Conservation (phyloP, 768 basidiomycete species). For the Tulasnella sp. region DNA sequence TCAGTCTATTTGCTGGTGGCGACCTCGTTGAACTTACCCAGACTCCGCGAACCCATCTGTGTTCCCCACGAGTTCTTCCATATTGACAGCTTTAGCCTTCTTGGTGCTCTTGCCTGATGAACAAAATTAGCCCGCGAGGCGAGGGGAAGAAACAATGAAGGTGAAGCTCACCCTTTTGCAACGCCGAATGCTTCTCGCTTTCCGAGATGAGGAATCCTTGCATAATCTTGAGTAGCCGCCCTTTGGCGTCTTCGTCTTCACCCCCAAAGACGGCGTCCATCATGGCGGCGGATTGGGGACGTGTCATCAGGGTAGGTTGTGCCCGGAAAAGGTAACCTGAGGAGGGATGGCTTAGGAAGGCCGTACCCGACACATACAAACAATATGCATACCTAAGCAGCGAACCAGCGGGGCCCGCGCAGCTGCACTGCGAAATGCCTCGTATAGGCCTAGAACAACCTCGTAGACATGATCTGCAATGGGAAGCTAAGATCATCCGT, state of each 20-base stretch:
- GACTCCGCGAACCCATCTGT: slow-evolving; percentile 96
- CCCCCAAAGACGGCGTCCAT: slow-evolving; percentile 89
- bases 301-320: slow-evolving; percentile 85
- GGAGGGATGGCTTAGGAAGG: neutral
- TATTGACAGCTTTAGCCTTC: slow-evolving; percentile 56
- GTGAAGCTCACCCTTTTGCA: slow-evolving; percentile 55
- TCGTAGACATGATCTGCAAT: slow-evolving; percentile 82
- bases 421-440: slow-evolving; percentile 54
- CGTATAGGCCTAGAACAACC: slow-evolving; percentile 65
- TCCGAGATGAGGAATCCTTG: slow-evolving; percentile 89
- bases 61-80: slow-evolving; percentile 92
- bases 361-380: neutral
- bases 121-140: neutral
- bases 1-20: neutral
- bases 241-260: slow-evolving; percentile 63
- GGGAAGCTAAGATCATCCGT: slow-evolving; percentile 45
- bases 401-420: slow-evolving; percentile 73
- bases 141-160: neutral
- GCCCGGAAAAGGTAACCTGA: slow-evolving; percentile 88
- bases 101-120: slow-evolving; percentile 40
- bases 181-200: slow-evolving; percentile 66
- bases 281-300: slow-evolving; percentile 68
- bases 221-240: slow-evolving; percentile 76
- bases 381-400: slow-evolving; percentile 69
- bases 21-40: slow-evolving; percentile 53